phyloP scores from a whole-genome alignment of 495 filamentous ascomycete species.

The Penicillium arizonense region DNA sequence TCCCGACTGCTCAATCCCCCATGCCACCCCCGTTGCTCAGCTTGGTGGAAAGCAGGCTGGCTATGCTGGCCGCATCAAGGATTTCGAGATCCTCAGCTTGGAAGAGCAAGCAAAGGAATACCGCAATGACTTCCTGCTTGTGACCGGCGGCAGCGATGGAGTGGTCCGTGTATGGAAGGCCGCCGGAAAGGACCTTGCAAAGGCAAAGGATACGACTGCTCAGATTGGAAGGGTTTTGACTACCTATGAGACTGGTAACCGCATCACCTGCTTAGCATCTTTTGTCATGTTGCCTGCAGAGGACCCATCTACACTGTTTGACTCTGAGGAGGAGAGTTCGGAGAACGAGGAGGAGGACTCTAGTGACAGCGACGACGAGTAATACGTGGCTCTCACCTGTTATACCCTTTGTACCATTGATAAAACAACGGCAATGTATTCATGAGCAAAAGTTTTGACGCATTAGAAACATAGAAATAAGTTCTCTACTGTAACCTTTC shows the following conservation, averaged over 20 bases:
- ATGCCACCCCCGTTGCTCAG: slow-evolving; percentile 64
- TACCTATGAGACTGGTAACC: slow-evolving; percentile 78
- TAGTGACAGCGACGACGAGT: slow-evolving; percentile 48
- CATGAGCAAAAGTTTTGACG: slow-evolving; percentile 3
- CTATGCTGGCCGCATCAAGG: slow-evolving; percentile 75
- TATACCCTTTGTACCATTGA: slow-evolving; percentile 30
- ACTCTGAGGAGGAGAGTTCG: slow-evolving; percentile 32
- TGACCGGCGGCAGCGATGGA: slow-evolving; percentile 82
- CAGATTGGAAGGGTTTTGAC: slow-evolving; percentile 73
- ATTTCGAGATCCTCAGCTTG: slow-evolving; percentile 66
- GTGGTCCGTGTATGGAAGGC: slow-evolving; percentile 73
- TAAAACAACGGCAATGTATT: slow-evolving; percentile 18
- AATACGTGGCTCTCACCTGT: slow-evolving; percentile 9
- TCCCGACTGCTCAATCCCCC: slow-evolving; percentile 38
- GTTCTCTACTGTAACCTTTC: too few relatives aligned
- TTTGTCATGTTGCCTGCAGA: slow-evolving; percentile 70
- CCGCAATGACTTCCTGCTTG: slow-evolving; percentile 51
- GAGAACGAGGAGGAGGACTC: slow-evolving; percentile 44
- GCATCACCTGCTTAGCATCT: slow-evolving; percentile 84
- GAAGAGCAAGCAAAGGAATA: slow-evolving; percentile 31
- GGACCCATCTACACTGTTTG: slow-evolving; percentile 31
- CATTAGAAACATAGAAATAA: background rate
- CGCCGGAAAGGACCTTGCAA: slow-evolving; percentile 27
- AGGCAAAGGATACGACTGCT: slow-evolving; percentile 33
- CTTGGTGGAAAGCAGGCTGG: slow-evolving; percentile 71